phyloP scores from a whole-genome alignment of 768 basidiomycete genomes.

The Phanerochaete sordida region DNA sequence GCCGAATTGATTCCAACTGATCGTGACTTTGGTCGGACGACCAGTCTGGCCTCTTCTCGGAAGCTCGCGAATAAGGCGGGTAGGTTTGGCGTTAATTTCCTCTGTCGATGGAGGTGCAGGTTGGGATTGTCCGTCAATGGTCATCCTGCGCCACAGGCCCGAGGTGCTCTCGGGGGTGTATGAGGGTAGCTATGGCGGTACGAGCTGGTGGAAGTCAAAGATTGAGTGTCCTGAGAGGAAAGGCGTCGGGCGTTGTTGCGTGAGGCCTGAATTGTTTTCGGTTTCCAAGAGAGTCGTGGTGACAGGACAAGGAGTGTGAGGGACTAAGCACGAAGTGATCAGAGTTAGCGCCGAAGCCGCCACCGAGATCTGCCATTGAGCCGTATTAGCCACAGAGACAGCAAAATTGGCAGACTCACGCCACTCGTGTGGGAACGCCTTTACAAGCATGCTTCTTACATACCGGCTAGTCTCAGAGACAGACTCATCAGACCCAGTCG shows the following conservation, averaged over 20 bases:
- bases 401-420: too few species aligned
- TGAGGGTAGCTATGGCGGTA: not conserved
- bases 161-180: too few species aligned
- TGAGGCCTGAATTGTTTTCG: not conserved
- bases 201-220: too few species aligned
- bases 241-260: not conserved
- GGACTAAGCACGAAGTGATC: not conserved
- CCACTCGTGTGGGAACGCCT: too few species aligned
- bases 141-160: not conserved
- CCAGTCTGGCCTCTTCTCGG: not conserved
- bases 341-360: not conserved
- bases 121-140: too few species aligned
- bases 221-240: too few species aligned
- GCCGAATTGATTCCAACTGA: not conserved
- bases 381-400: not conserved
- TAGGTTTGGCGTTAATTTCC: too few species aligned
- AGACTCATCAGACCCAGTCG: too few species aligned
- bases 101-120: too few species aligned
- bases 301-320: not conserved
- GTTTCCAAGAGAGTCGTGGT: not conserved
- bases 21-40: too few species aligned
- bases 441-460: too few species aligned
- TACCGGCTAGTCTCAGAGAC: too few species aligned
- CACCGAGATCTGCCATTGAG: not conserved
- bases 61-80: not conserved